These are phyloP conservation scores for Thymus mandschuricus DNA, from an alignment of 257 asterid genomes.

Conservation along the genomic window DNA sequence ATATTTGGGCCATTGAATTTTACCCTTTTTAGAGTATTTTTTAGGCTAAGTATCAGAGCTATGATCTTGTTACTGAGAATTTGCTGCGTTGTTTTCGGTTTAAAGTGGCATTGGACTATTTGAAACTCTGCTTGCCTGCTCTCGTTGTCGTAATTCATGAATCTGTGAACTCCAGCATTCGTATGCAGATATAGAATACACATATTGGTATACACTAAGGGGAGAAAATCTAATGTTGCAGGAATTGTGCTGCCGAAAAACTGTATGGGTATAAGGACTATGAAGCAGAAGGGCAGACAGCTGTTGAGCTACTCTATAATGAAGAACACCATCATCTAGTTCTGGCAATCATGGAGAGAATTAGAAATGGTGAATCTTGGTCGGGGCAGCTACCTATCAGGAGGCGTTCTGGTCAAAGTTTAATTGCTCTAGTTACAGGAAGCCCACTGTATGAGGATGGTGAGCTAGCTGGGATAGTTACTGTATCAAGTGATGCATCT, in stretches of 20 bases:
- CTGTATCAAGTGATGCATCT: slow-evolving; percentile 74
- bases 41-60: neutral
- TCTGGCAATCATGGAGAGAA: slow-evolving; percentile 36
- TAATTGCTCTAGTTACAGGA: slow-evolving; percentile 68
- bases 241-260: slow-evolving; percentile 77
- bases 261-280: slow-evolving; percentile 67
- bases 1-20: neutral
- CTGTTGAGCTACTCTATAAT: slow-evolving; percentile 44
- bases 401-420: slow-evolving; percentile 57
- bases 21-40: neutral
- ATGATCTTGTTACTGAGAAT: slow-evolving; percentile 15
- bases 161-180: slow-evolving; percentile 3
- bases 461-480: slow-evolving; percentile 62
- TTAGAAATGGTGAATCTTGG: slow-evolving; percentile 63
- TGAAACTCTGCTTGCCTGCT: slow-evolving; percentile 6
- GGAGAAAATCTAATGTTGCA: slow-evolving; percentile 34
- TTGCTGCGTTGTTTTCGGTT: slow-evolving; percentile 1
- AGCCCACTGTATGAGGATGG: slow-evolving; percentile 70
- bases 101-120: neutral
- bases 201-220: slow-evolving; percentile 8
- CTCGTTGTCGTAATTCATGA: neutral
- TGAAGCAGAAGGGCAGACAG: slow-evolving; percentile 61
- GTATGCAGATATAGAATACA: slow-evolving; percentile 1
- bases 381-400: slow-evolving; percentile 69
- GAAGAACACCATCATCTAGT: slow-evolving; percentile 51